phyloP scores from a whole-genome alignment of 169 alveolate species.

The Pseudocohnilembus persalinus region DNA sequence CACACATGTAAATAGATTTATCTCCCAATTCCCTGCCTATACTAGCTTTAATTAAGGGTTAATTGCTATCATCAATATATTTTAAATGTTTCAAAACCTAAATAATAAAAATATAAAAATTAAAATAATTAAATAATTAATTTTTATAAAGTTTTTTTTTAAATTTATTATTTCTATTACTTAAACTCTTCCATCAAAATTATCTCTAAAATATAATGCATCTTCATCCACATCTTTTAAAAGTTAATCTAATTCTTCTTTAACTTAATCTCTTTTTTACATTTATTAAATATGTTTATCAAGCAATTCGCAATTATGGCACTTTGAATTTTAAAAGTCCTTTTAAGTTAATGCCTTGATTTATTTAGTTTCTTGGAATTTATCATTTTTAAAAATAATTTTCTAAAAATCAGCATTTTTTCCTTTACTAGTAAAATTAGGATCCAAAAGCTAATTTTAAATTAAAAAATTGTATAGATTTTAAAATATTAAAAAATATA shows the following conservation, averaged over 20 bases:
- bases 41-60: slow-evolving; percentile 41
- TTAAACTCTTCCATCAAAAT: slow-evolving; percentile 21
- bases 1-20: slow-evolving; percentile 26
- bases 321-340: slow-evolving; percentile 3
- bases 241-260: slow-evolving; percentile 17
- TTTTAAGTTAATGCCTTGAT: not conserved
- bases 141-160: not conserved
- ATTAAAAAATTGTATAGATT: slow-evolving; percentile 5
- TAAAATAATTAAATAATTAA: not conserved
- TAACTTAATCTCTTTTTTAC: slow-evolving; percentile 1
- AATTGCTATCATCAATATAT: slow-evolving; percentile 28
- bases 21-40: slow-evolving; percentile 38
- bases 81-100: slow-evolving; percentile 24
- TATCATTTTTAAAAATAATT: not conserved
- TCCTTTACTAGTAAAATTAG: slow-evolving; percentile 3
- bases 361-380: not conserved
- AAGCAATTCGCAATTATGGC: slow-evolving; percentile 20
- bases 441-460: not conserved
- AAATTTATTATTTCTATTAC: not conserved
- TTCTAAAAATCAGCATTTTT: not conserved
- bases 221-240: slow-evolving; percentile 35
- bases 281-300: slow-evolving; percentile 14
- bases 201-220: slow-evolving; percentile 10
- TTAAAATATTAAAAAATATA: not conserved
- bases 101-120: not conserved